Base-by-base conservation (phyloP, 116 monocot genomes). In the Zostera marina region DNA sequence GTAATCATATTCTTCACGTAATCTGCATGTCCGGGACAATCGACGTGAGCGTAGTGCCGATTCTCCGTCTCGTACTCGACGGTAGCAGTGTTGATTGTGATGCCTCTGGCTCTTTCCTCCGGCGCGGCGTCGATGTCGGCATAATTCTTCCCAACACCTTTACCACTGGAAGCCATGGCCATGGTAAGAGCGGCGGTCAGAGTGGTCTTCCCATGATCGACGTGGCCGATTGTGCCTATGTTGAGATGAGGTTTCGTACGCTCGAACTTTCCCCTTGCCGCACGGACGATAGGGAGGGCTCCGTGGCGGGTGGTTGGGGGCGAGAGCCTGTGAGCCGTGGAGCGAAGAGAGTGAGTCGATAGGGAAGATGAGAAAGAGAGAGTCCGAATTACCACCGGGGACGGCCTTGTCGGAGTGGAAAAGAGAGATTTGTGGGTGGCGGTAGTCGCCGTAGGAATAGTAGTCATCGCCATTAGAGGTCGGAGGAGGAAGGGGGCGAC, bases 1-100 rank as follows among this genome's bases (percentile, higher is more conserved):
- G 92, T 92, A 54, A 92, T 92, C 92, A 92, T 92, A 56, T 85
- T 85, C 77, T 85, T 85, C 22, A 85, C 85, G n/a, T 85, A 85
- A 51, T 85, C 85, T 8, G 85, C 85, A 61, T 85, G 85, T 9
- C 85, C 85, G 11, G 85, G 85, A 67, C 85, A 85, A 56, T 85
- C 85, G n/a, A 85, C 85, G 64, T 85, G 85, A 16, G 85, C 85
- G 64, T 85, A 85, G 60, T 85, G 85, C 10, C 85, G 70, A 61
- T 53, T 72, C 67, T 74, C 74, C 7, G 85, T 85, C 67, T 85
- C 85, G 63, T 85, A 85, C 77, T 85, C 85, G 7, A 85, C 85
- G 56, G 80, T 85, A 58, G 80, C 85, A 20, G 85, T 85, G 65
- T 80, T 80, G 61, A 85, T 85, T 55, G 85, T 85, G 64, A 85